Percentiles rank a stretch among this genome's conserved stretches.
Conservation (phyloP, 2,329 filamentous ascomycete species). For the Talaromyces sp. region DNA sequence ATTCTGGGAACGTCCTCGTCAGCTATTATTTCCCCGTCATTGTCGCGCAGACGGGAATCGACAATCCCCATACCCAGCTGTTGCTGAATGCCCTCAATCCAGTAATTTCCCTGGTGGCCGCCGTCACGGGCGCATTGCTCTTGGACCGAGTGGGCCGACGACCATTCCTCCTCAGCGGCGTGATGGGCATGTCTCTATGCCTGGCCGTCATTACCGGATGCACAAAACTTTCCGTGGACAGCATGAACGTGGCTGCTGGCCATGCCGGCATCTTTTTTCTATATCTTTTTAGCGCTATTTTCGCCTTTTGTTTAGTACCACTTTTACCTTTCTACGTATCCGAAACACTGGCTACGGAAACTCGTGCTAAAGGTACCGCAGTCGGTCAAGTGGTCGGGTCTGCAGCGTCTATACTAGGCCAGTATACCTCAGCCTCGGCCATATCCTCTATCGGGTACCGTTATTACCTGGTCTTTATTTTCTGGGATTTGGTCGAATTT, state of each 20-base stretch:
- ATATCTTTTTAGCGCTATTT: conserved; percentile 40
- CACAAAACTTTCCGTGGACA: conserved; percentile 8
- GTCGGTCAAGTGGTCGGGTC: conserved; percentile 9
- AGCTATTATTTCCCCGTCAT: conserved; percentile 13
- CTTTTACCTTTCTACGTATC: conserved; percentile 11
- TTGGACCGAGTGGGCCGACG: conserved; percentile 9
- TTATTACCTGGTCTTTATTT: conserved; percentile 11
- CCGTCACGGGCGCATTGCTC: conserved; percentile 7
- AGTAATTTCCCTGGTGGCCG: conserved; percentile 6
- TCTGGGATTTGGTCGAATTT: conserved; percentile 12
- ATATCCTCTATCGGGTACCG: conserved; percentile 9
- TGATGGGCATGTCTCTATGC: conserved; percentile 12
- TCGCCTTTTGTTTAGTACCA: conserved; percentile 26
- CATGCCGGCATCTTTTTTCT: conserved; percentile 40
- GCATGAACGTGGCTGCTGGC: conserved; percentile 22
- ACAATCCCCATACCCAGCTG: conserved; percentile 9
- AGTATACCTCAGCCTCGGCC: conserved; percentile 9
- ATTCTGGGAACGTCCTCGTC: conserved; percentile 24
- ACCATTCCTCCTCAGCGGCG: conserved; percentile 6
- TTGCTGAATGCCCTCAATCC: conserved; percentile 9
- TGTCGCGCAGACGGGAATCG: conserved; percentile 8
- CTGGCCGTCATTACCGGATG: conserved; percentile 10
- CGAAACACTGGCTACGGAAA: conserved; percentile 8
- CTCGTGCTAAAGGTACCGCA: conserved; percentile 9
- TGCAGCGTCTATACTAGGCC: conserved; percentile 8